These are phyloP conservation scores for Boletus sp. DNA, from an alignment of 768 basidiomycete species.

Conservation along the genomic window DNA sequence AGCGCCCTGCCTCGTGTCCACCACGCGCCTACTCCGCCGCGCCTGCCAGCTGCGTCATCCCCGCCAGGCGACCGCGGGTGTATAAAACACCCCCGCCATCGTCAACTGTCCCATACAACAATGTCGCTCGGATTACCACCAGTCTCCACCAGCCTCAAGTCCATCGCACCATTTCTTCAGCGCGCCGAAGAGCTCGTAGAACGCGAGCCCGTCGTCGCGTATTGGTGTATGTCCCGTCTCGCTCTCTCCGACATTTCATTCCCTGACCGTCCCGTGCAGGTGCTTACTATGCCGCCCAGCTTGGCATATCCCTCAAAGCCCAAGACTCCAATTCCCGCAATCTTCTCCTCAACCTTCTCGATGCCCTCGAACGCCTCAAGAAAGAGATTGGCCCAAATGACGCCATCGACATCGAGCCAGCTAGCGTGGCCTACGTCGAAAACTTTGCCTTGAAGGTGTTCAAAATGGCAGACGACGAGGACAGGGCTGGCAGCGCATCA, in stretches of 20 bases:
- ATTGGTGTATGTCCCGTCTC: constrained; percentile 76
- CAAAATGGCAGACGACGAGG: constrained; percentile 84
- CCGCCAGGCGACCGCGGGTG: background rate
- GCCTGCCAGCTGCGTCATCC: constrained; percentile 1
- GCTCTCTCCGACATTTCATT: background rate
- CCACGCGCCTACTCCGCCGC: constrained; percentile 3
- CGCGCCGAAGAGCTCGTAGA: constrained; percentile 82
- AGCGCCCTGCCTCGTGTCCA: constrained; percentile 8
- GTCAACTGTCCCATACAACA: background rate
- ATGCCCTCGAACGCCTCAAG: constrained; percentile 79
- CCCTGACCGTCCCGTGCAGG: constrained; percentile 40
- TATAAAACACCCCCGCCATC: background rate
- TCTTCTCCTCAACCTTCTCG: constrained; percentile 72
- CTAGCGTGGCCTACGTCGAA: constrained; percentile 86
- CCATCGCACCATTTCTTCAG: constrained; percentile 77
- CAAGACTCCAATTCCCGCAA: constrained; percentile 61
- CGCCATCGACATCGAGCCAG: constrained; percentile 77
- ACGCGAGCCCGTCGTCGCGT: constrained; percentile 84
- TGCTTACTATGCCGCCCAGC: constrained; percentile 88
- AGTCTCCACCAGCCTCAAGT: constrained; percentile 56
- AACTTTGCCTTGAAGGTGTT: constrained; percentile 95
- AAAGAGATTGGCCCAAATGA: constrained; percentile 68
- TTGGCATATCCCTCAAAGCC: constrained; percentile 73
- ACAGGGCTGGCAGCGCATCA: constrained; percentile 71
- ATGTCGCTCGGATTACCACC: constrained; percentile 56